Conservation (phyloP, 164 flowering plant genomes). For the Nymphaea colorata region DNA sequence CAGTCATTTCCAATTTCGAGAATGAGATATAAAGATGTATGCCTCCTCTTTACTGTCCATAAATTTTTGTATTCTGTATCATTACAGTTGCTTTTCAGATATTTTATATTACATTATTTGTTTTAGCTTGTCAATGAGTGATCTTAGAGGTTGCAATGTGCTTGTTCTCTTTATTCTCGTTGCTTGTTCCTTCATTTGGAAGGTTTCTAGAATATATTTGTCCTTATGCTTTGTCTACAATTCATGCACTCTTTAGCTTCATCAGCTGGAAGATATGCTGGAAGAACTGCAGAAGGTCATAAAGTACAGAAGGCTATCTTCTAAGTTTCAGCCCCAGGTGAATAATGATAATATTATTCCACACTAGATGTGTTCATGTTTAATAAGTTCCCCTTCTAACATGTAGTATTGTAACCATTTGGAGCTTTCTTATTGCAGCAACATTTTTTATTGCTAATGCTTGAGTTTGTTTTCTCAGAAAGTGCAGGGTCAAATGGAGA, state of each 20-base stretch:
- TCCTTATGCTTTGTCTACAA: no score
- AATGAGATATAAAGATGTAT: background rate
- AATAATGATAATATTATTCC: constrained; percentile 2
- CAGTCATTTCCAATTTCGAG: background rate
- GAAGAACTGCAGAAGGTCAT: constrained; percentile 33
- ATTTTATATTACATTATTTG: background rate
- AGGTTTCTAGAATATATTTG: no score
- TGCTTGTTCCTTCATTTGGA: no score
- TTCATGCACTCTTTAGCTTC: constrained; percentile 30
- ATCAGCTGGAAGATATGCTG: constrained; percentile 41
- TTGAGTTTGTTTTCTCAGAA: constrained; percentile 20
- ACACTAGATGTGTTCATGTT: background rate
- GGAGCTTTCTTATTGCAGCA: background rate
- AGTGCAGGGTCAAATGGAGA: constrained; percentile 11
- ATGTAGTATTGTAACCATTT: background rate
- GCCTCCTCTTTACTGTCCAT: background rate
- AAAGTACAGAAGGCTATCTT: constrained; percentile 25
- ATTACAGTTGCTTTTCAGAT: background rate
- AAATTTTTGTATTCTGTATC: background rate
- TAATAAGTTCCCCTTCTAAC: background rate
- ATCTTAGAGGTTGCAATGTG: no score
- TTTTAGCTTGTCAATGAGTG: no score
- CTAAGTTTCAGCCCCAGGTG: constrained; percentile 48
- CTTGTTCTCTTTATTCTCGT: no score
- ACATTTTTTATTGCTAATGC: constrained; percentile 1